These are phyloP conservation scores for Microstroma glucosiphilum DNA, from an alignment of 1,284 basidiomycete genomes.

Conservation along the genomic window DNA sequence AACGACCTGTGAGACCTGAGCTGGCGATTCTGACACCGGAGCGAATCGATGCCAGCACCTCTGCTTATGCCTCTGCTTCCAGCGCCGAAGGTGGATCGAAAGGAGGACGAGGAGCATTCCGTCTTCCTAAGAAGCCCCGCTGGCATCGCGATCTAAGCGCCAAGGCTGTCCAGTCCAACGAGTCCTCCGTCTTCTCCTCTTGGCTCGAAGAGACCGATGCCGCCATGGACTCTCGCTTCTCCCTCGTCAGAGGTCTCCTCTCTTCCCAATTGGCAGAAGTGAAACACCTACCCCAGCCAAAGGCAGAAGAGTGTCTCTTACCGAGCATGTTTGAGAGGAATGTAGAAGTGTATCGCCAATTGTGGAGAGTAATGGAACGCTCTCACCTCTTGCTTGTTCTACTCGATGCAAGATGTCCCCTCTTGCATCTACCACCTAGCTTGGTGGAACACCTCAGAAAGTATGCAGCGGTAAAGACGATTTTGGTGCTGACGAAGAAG, in stretches of 20 bases:
- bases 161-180: slow-evolving; percentile 33
- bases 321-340: slow-evolving; percentile 58
- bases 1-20: slow-evolving; percentile 20
- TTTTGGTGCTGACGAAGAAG: slow-evolving; percentile 36
- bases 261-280: not conserved
- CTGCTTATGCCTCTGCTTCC: not conserved
- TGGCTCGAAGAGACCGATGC: slow-evolving; percentile 33
- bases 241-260: not conserved
- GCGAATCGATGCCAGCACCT: slow-evolving; percentile 2
- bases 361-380: slow-evolving; percentile 51
- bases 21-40: slow-evolving; percentile 11
- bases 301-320: slow-evolving; percentile 54
- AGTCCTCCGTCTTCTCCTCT: slow-evolving; percentile 28
- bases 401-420: slow-evolving; percentile 77
- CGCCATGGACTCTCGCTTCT: not conserved
- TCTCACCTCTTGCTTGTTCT: slow-evolving; percentile 77
- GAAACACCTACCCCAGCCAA: slow-evolving; percentile 18
- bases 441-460: slow-evolving; percentile 55
- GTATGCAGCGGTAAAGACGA: slow-evolving; percentile 55
- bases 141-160: slow-evolving; percentile 31
- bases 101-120: slow-evolving; percentile 15
- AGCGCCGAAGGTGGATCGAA: no score
- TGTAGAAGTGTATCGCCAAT: slow-evolving; percentile 35
- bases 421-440: slow-evolving; percentile 58
- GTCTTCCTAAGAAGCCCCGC: slow-evolving; percentile 31